Percentiles rank a stretch among this genome's conserved stretches.
phyloP scores from a whole-genome alignment of 805 yeast genomes.

The Geotrichum ghanense region DNA sequence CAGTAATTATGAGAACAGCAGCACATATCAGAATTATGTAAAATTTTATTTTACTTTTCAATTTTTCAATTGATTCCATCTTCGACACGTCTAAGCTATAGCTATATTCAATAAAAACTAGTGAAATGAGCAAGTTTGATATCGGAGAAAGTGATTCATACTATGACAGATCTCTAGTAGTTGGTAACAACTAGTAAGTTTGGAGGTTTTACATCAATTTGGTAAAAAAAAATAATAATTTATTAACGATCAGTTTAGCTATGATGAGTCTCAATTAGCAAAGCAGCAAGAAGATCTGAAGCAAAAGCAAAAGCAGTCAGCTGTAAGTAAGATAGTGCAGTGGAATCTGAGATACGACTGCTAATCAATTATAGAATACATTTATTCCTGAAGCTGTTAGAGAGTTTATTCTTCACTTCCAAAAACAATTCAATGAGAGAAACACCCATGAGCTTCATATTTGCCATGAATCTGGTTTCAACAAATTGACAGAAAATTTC shows the following conservation, averaged over 20 bases:
- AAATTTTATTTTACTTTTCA: not conserved
- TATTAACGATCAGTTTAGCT: constrained; percentile 10
- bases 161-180: constrained; percentile 16
- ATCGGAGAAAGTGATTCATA: constrained; percentile 18
- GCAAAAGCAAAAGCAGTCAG: constrained; percentile 16
- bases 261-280: constrained; percentile 24
- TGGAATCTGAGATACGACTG: not conserved
- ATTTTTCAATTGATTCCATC: not conserved
- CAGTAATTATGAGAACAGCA: not conserved
- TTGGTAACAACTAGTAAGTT: constrained; percentile 10
- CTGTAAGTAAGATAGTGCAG: not conserved
- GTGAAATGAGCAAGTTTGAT: constrained; percentile 9
- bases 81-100: not conserved
- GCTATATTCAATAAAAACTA: not conserved
- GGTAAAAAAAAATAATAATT: too few species aligned
- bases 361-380: constrained; percentile 10
- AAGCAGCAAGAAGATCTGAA: constrained; percentile 23
- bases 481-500: constrained; percentile 34
- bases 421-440: constrained; percentile 31
- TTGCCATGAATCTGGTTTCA: constrained; percentile 35
- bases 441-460: constrained; percentile 33
- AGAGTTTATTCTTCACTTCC: constrained; percentile 33
- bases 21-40: not conserved
- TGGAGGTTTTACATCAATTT: not conserved
- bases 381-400: constrained; percentile 34